Conservation (phyloP, 1,139 yeast species). For the Suhomyces bokatorum region DNA sequence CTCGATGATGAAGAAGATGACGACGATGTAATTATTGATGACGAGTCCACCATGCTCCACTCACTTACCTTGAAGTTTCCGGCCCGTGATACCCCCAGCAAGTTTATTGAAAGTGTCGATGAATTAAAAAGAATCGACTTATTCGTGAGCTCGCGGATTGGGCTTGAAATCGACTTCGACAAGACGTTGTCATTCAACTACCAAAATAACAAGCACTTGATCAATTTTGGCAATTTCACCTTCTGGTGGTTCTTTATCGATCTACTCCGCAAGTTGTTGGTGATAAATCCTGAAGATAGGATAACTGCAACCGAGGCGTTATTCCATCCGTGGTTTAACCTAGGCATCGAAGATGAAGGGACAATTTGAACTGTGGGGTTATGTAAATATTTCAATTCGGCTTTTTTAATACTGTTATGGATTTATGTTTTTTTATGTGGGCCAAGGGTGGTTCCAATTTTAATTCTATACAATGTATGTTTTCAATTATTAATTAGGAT, state of each 20-base stretch:
- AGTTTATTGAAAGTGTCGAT: constrained; percentile 54
- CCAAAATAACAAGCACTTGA: constrained; percentile 40
- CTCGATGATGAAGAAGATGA: constrained; percentile 23
- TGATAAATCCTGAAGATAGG: constrained; percentile 63
- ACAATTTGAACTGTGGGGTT: constrained; percentile 25
- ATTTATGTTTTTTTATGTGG: constrained; percentile 1
- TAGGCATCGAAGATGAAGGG: constrained; percentile 80
- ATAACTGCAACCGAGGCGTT: constrained; percentile 69
- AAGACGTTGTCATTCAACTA: constrained; percentile 43
- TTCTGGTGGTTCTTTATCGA: constrained; percentile 81
- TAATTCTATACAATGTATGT: constrained; percentile 3
- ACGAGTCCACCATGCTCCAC: constrained; percentile 27
- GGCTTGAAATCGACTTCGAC: constrained; percentile 44
- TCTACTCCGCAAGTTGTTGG: constrained; percentile 58
- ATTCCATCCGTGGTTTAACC: constrained; percentile 75
- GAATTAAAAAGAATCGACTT: constrained; percentile 53
- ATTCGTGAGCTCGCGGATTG: constrained; percentile 42
- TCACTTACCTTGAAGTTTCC: constrained; percentile 39
- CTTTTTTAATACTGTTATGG: constrained; percentile 2
- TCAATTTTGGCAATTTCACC: constrained; percentile 55
- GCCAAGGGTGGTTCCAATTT: constrained; percentile 1
- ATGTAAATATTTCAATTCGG: constrained; percentile 9
- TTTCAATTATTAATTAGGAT: neutral
- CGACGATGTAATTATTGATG: constrained; percentile 34
- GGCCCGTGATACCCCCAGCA: constrained; percentile 39